phyloP scores from a whole-genome alignment of 2,329 filamentous ascomycete genomes.

The Calonectria leucothoes region DNA sequence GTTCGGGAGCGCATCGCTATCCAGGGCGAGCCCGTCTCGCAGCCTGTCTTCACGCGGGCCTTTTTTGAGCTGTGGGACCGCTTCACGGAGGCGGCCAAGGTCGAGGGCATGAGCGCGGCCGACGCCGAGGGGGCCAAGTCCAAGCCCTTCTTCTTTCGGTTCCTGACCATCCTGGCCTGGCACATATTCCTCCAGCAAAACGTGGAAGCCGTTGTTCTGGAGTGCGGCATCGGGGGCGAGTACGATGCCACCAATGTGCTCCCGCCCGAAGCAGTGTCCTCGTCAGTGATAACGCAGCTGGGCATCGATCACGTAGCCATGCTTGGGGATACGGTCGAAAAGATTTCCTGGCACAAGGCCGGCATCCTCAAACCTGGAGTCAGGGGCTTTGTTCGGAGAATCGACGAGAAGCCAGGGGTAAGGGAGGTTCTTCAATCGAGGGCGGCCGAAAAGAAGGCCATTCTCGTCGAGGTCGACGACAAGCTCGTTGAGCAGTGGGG shows the following conservation, averaged over 20 bases:
- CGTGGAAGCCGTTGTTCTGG: conserved; percentile 83
- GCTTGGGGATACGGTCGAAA: conserved; percentile 80
- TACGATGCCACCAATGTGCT: conserved; percentile 94
- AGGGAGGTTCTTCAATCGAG: conserved; percentile 68
- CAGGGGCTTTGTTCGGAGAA: conserved; percentile 48
- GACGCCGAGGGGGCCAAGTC: conserved; percentile 66
- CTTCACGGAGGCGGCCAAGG: conserved; percentile 54
- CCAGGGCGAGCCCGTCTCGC: conserved; percentile 76
- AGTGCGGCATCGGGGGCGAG: conserved; percentile 95
- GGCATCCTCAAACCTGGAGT: conserved; percentile 81
- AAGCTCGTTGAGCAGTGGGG: conserved; percentile 54
- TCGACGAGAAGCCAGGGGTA: conserved; percentile 49
- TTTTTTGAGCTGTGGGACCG: conserved; percentile 88
- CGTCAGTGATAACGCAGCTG: conserved; percentile 80
- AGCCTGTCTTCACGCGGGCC: conserved; percentile 77
- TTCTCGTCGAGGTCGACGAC: conserved; percentile 56
- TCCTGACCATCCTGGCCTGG: conserved; percentile 87
- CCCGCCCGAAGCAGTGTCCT: conserved; percentile 69
- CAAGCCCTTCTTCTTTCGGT: conserved; percentile 94
- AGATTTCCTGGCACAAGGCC: conserved; percentile 92
- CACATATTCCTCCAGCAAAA: conserved; percentile 83
- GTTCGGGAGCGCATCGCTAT: conserved; percentile 89
- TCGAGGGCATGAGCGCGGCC: conserved; percentile 48
- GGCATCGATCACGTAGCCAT: conserved; percentile 88
- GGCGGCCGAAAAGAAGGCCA: conserved; percentile 65